Conservation (phyloP, 2,329 filamentous ascomycete genomes). For the Aspergillus brasiliensis region DNA sequence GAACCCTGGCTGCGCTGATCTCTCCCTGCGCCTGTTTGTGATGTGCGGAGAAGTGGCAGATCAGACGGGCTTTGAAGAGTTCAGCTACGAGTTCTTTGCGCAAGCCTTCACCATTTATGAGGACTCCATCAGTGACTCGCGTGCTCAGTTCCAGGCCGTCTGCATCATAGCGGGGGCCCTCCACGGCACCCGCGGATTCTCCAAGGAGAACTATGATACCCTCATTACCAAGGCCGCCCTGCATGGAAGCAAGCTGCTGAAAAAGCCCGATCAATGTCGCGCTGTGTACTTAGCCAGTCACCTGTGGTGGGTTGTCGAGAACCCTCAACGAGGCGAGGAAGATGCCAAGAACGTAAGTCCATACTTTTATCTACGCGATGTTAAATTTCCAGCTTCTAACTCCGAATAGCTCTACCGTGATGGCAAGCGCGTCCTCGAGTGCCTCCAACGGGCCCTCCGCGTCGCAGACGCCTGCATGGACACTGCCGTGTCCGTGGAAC, state of each 20-base stretch:
- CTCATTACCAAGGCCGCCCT: conserved; percentile 96
- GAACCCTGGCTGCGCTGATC: conserved; percentile 77
- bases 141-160: conserved; percentile 96
- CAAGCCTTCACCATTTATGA: conserved; percentile 99
- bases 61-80: conserved; percentile 88
- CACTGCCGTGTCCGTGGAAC: conserved; percentile 90
- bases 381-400: background rate
- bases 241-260: conserved; percentile 93
- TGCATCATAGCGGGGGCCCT: conserved; percentile 89
- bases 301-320: conserved; percentile 95
- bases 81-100: conserved; percentile 96
- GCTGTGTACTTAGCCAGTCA: conserved; percentile 96
- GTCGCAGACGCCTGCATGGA: conserved; percentile 99
- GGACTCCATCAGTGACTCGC: conserved; percentile 90
- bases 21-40: conserved; percentile 86
- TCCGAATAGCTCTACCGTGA: conserved; percentile 80
- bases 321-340: conserved; percentile 72
- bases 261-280: conserved; percentile 96
- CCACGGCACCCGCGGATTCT: conserved; percentile 86
- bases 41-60: conserved; percentile 92
- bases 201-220: conserved; percentile 97
- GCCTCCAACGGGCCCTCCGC: conserved; percentile 88
- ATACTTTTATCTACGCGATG: background rate
- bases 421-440: conserved; percentile 94
- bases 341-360: conserved; percentile 74